Base-by-base conservation (phyloP, 139 green algal species). In the Chlamydomonas incerta region DNA sequence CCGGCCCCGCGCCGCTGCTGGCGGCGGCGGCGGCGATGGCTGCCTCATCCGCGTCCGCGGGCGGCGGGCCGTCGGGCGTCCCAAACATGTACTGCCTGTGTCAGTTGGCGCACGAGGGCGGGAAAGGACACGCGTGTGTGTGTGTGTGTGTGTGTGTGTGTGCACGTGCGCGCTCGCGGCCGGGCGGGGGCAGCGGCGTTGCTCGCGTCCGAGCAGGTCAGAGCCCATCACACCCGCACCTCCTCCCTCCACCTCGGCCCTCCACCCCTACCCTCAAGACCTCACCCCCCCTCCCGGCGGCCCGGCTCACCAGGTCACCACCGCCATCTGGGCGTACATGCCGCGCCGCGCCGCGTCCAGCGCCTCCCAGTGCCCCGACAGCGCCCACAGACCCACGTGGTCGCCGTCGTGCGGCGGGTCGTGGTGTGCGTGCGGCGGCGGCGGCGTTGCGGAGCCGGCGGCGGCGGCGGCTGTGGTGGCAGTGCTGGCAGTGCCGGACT, bases 321-420 rank as follows among this genome's bases (percentile, higher is more conserved):
- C 86, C 1, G 90, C 94, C 94, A 97, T 96, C 75, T 97, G 93
- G 1, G 93, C 94, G 82, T 87, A 95, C 66, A 74, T 34, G 29
- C 89, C 23, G 87, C 96, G 96, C 18, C 80, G 65, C 14, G 74
- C 63, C 18, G 87, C 85, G 34, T 77, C 65, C 57, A 96, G 80
- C 2, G 73, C 15, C 0, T 89, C 81, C 94, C 93, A 96, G 79
- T 97, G 94, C 52, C 89, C 74, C 68, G 89, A 23, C 67, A 97
- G 86, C 8, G 15, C 6, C 71, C 63, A 74, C 46, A 83, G n/a
- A 18, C 1, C 2, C 29, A 41, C 26, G 20, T 70, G 33, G 60
- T 83, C 75, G 17, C 34, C 68, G 62, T 83, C 75, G 35, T 15
- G 18, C 0, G 75, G 75, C 10, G 37, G 28, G 33, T 55, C 34